Evolutionary conservation across 352 stramenopile species (phyloP), one percentile per base, ranked within the genome.

Genomic region (Pythium insidiosum): DNA sequence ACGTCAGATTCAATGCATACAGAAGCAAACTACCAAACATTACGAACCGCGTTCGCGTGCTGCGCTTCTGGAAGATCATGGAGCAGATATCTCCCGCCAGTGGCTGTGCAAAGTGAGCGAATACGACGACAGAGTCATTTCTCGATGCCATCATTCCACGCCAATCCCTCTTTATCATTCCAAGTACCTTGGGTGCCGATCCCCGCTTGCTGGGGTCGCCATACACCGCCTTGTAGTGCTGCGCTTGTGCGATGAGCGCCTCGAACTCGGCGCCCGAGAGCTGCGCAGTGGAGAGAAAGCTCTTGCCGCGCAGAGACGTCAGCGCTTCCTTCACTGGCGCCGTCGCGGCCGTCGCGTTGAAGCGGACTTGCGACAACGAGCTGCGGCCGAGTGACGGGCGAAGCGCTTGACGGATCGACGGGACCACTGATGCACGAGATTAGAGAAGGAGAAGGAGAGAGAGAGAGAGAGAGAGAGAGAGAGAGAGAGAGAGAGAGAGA

Each of bases 1-100:
- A 44, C 12, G 39, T 10, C 26, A 33, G 16, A 38, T 1, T 38
- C 33, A 9, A 38, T 20, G 16, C 11, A 9, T 20, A 15, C 11
- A 13, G 10, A 19, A 38, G n/a, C n/a, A n/a, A n/a, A n/a, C n/a
- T n/a, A n/a, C n/a, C n/a, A n/a, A n/a, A n/a, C n/a, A 33, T 9
- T 15, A 15, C 28, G 9, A 13, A 33, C 39, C 89, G 80, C 12
- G 89, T 97, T 49, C 89, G 86, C 12, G 89, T 97, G 38, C 74
- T 94, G 37, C 88, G 78, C 63, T 97, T 97, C 50, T 97, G 87
- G 63, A 97, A 97, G 56, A 97, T 96, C 83, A 96, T 96, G 23
- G 85, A 88, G 63, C 95, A 85, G 39, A 84, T 84, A 40, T 94
- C 84, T 15, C 67, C 65, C 18, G 61, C 61, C 5, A 89, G 61